Percentiles rank a stretch among this genome's conserved stretches.
Conservation (phyloP, 305 asterid species). For the Solanum hybrid region DNA sequence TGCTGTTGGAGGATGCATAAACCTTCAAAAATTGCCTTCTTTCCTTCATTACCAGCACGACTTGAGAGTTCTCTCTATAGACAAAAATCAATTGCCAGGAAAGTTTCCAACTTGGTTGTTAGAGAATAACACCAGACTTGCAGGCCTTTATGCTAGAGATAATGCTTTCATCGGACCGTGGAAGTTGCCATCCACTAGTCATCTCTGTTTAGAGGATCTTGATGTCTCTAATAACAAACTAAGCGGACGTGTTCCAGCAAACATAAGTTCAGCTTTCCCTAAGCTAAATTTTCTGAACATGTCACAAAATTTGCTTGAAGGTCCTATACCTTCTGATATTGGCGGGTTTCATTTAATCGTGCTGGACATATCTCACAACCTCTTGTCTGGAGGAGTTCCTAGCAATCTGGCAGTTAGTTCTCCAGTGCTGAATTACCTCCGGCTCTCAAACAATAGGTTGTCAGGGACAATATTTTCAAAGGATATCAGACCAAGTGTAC, state of each 20-base stretch:
- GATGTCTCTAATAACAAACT: background rate
- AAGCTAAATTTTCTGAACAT: background rate
- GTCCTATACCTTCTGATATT: background rate
- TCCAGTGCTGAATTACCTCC: background rate
- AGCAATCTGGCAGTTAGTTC: background rate
- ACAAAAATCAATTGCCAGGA: background rate
- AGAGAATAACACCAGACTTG: constrained; percentile 9
- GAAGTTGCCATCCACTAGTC: background rate
- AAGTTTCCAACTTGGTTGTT: constrained; percentile 10
- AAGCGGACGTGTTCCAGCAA: background rate
- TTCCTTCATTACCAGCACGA: constrained; percentile 2
- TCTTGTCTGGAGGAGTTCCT: background rate
- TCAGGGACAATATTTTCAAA: background rate
- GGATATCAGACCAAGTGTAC: background rate
- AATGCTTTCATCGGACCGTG: background rate
- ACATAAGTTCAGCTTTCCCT: background rate
- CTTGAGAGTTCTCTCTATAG: background rate
- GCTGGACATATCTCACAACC: background rate
- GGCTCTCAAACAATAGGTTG: background rate
- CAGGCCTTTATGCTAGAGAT: background rate
- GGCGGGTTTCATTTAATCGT: fast-evolving
- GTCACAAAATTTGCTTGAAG: constrained; percentile 1
- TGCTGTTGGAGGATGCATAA: background rate
- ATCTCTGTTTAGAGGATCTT: background rate
- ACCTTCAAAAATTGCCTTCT: background rate